Evolutionary conservation across 2,329 filamentous ascomycete species (phyloP).

Genomic region (Lasiodiplodia gonubiensis): DNA sequence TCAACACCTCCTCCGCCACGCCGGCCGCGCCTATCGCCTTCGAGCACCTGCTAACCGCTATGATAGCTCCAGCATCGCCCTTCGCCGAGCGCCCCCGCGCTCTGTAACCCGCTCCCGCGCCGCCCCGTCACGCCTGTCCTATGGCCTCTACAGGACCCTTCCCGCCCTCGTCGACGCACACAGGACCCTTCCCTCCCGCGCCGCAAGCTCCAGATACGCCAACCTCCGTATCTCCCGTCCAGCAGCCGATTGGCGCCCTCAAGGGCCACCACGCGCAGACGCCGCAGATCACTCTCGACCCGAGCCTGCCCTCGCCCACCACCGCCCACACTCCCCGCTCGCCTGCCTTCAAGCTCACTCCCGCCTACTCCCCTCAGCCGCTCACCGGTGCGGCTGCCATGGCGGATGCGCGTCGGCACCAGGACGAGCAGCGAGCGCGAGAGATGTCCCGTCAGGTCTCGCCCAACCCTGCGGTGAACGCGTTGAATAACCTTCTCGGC

Average conservation of each 20-base stretch:
- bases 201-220: constrained; percentile 46
- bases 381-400: constrained; percentile 57
- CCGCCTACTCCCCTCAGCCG: constrained; percentile 47
- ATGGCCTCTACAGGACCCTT: constrained; percentile 50
- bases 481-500: constrained; percentile 53
- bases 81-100: constrained; percentile 13
- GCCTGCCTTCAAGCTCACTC: constrained; percentile 43
- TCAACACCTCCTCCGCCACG: constrained; percentile 12
- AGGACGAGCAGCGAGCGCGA: constrained; percentile 44
- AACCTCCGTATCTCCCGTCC: constrained; percentile 40
- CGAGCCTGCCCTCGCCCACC: constrained; percentile 32
- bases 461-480: constrained; percentile 54
- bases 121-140: constrained; percentile 30
- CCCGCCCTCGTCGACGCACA: constrained; percentile 47
- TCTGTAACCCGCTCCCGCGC: constrained; percentile 4
- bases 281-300: constrained; percentile 32
- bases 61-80: background rate
- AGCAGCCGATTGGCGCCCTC: constrained; percentile 34
- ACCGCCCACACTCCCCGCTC: constrained; percentile 51
- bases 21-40: constrained; percentile 10
- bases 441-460: constrained; percentile 50
- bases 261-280: constrained; percentile 30
- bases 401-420: constrained; percentile 53
- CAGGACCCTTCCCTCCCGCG: constrained; percentile 45
- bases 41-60: constrained; percentile 15